phyloP scores from a whole-genome alignment of 176 grass and related monocot genomes.

The Hsuehochloa calcarea region DNA sequence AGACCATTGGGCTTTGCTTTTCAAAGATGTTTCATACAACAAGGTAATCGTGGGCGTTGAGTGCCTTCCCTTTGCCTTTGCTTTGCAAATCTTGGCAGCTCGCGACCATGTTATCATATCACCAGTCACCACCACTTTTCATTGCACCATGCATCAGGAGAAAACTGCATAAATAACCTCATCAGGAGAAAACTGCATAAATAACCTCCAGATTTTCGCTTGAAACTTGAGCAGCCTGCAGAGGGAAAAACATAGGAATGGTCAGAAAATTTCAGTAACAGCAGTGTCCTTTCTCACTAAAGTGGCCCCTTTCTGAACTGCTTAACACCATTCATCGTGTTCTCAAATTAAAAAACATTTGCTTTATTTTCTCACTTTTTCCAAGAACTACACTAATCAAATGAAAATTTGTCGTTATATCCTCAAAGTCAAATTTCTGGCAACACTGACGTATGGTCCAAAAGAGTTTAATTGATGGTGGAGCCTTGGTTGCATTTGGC shows the following conservation, averaged over 20 bases:
- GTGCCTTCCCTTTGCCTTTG: conserved; percentile 28
- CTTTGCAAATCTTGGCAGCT: conserved; percentile 15
- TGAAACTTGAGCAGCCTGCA: conserved; percentile 41
- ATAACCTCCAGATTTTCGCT: conserved; percentile 34
- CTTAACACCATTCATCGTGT: neutral
- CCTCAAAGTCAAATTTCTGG: neutral
- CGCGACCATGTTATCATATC: conserved; percentile 9
- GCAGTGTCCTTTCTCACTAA: neutral
- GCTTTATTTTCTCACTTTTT: neutral
- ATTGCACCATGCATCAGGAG: conserved; percentile 11
- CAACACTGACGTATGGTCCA: neutral
- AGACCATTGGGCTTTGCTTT: conserved; percentile 27
- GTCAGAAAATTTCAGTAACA: conserved; percentile 3
- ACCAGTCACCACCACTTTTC: conserved; percentile 25
- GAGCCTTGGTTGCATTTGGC: neutral
- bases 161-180: conserved; percentile 32
- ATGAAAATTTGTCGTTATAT: neutral
- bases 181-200: conserved; percentile 27
- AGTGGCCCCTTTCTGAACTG: neutral
- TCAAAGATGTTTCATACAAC: conserved; percentile 38
- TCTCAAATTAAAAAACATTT: conserved; percentile 6
- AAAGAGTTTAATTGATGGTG: neutral
- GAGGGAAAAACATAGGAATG: neutral
- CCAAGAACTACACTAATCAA: conserved; percentile 15
- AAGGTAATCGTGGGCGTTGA: conserved; percentile 9